Conservation (phyloP, 371 early-diverging fungal species). For the Cokeromyces recurvatus region DNA sequence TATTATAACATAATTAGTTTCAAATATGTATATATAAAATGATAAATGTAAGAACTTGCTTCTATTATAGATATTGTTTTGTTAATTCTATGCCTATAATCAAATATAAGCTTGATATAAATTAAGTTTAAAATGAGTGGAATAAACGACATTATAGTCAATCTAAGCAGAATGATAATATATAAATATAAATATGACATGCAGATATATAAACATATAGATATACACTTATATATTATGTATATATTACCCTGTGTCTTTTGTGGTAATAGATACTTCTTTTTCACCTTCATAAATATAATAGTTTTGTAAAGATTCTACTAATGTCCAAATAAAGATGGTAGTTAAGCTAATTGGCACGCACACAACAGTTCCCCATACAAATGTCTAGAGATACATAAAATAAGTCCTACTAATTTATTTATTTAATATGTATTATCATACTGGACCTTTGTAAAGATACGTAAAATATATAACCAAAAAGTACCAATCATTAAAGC, state of each 20-base stretch:
- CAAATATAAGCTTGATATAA: slow-evolving; percentile 32
- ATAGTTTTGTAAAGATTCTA: slow-evolving; percentile 45
- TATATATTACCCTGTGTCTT: slow-evolving; percentile 37
- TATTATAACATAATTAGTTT: slow-evolving; percentile 15
- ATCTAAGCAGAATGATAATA: slow-evolving; percentile 21
- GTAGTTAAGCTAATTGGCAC: slow-evolving; percentile 51
- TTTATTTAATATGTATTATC: neutral
- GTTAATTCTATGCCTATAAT: slow-evolving; percentile 39
- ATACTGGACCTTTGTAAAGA: slow-evolving; percentile 45
- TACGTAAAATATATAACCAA: slow-evolving; percentile 50
- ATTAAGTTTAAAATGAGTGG: slow-evolving; percentile 47
- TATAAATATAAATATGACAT: too few relatives aligned
- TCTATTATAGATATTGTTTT: slow-evolving; percentile 59
- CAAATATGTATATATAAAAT: neutral
- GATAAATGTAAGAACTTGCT: slow-evolving; percentile 26
- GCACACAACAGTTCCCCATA: slow-evolving; percentile 55
- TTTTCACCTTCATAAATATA: slow-evolving; percentile 29
- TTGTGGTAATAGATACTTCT: slow-evolving; percentile 17
- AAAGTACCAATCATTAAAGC: slow-evolving; percentile 47
- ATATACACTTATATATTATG: too few relatives aligned
- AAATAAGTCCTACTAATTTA: neutral
- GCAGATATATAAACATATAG: neutral
- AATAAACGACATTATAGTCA: slow-evolving; percentile 51
- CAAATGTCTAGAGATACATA: slow-evolving; percentile 45
- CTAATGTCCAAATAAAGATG: slow-evolving; percentile 54